Evolutionary conservation across 2,329 filamentous ascomycete genomes (phyloP).

Genomic region (Botrytis fragariae): DNA sequence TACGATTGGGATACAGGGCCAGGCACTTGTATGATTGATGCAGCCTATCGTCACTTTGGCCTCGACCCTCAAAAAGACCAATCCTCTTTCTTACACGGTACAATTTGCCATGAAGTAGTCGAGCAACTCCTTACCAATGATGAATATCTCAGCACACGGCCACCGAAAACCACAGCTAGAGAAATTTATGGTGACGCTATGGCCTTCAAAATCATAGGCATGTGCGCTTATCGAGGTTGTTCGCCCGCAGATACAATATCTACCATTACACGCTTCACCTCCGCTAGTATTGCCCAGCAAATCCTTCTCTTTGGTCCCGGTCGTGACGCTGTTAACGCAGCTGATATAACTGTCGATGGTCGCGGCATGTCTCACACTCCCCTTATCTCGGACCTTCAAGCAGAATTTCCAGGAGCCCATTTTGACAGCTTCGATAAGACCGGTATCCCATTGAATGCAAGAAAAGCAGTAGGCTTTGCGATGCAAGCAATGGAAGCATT

Average conservation of each 20-base stretch:
- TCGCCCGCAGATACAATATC: slow-evolving; percentile 36
- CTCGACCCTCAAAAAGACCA: slow-evolving; percentile 35
- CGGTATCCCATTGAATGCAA: slow-evolving; percentile 38
- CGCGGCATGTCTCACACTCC: slow-evolving; percentile 36
- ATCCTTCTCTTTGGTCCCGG: slow-evolving; percentile 36
- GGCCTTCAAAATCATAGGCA: slow-evolving; percentile 34
- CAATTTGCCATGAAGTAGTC: slow-evolving; percentile 37
- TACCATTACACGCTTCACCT: slow-evolving; percentile 37
- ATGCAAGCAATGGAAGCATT: slow-evolving; percentile 40
- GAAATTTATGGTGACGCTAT: slow-evolving; percentile 38
- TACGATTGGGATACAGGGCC: slow-evolving; percentile 40
- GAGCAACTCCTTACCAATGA: slow-evolving; percentile 35
- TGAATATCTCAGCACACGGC: slow-evolving; percentile 32
- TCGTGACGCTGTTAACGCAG: slow-evolving; percentile 34
- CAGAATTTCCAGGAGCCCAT: slow-evolving; percentile 34
- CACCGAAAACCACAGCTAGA: slow-evolving; percentile 38
- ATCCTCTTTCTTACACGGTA: slow-evolving; percentile 29
- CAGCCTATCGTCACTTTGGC: slow-evolving; percentile 36
- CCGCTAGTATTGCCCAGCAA: slow-evolving; percentile 37
- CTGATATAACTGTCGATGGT: slow-evolving; percentile 37
- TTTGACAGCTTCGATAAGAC: slow-evolving; percentile 38
- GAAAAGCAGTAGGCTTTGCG: slow-evolving; percentile 39
- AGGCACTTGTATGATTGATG: slow-evolving; percentile 37
- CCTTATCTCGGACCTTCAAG: slow-evolving; percentile 34
- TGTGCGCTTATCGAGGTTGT: slow-evolving; percentile 35